phyloP scores from a whole-genome alignment of 129 eudicot genomes.

The Centella asiatica region DNA sequence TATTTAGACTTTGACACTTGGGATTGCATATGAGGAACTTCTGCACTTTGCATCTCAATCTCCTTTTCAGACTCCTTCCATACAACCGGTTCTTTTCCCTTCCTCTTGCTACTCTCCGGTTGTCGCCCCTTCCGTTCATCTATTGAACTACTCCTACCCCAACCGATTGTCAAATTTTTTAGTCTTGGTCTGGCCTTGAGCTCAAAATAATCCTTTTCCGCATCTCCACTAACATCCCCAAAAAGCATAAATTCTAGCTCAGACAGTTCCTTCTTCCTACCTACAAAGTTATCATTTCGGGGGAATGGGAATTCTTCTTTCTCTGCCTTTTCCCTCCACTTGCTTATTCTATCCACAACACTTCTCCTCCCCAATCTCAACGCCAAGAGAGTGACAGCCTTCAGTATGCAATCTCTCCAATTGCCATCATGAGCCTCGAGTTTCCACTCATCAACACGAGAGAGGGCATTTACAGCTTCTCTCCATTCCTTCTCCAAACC shows the following conservation, averaged over 20 bases:
- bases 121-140: slow-evolving; percentile 48
- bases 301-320: slow-evolving; percentile 90
- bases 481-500: slow-evolving; percentile 92
- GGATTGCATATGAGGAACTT: slow-evolving; percentile 27
- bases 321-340: slow-evolving; percentile 87
- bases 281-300: slow-evolving; percentile 74
- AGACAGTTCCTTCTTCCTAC: slow-evolving; percentile 84
- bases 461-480: slow-evolving; percentile 72
- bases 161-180: slow-evolving; percentile 47
- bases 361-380: slow-evolving; percentile 86
- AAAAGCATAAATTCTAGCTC: slow-evolving; percentile 91
- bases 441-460: slow-evolving; percentile 92
- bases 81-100: slow-evolving; percentile 83
- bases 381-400: slow-evolving; percentile 85
- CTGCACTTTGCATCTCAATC: slow-evolving; percentile 75
- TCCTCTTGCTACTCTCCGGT: slow-evolving; percentile 42
- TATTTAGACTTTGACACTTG: slow-evolving; percentile 25
- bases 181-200: slow-evolving; percentile 68
- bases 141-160: slow-evolving; percentile 67
- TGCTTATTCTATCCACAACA: slow-evolving; percentile 68
- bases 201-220: slow-evolving; percentile 79
- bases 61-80: slow-evolving; percentile 97
- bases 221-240: slow-evolving; percentile 85
- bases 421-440: slow-evolving; percentile 85
- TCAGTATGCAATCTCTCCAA: slow-evolving; percentile 91